Base-by-base conservation (phyloP, 2,329 filamentous ascomycete genomes). In the Diplodia intermedia region DNA sequence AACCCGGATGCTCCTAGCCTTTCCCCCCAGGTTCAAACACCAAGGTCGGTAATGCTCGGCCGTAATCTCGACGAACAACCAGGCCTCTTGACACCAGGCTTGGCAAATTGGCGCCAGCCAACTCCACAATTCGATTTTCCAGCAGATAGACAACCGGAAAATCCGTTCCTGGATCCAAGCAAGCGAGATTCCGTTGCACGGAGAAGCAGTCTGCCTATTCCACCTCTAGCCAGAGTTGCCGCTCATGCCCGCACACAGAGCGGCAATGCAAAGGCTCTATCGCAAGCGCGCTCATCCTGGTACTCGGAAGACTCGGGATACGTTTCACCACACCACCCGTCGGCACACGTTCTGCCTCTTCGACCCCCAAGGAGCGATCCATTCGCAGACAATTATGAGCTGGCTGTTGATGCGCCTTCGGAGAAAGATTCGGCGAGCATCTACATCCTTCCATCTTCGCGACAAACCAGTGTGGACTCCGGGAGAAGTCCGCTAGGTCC, bases 291-390 rank as follows among this genome's bases (percentile, higher is more conserved):
- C 29, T 63, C 60, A 7, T 63, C 60, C 2, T 63, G 60, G 60
- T 56, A 38, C 29, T 60, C 65, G 3, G 43, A 49, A 26, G 65
- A 66, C 31, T 66, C 65, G 20, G 65, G 65, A 54, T 66, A 66
- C 31, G 49, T 49, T n/a, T 66, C 53, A 29, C 65, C 65, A 7
- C 9, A 40, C 40, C 65, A 66, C 36, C 53, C 53, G 6, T 66
- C 65, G 6, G 53, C 65, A n/a, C n/a, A 50, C 20, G 36, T 66
- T 20, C 53, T 20, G 7, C 65, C 65, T 26, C 65, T 66, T n/a
- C 54, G 55, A 6, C 54, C 55, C 7, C 43, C 26, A 12, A 56
- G 31, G 20, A 63, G 47, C 40, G 49, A 63, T 20, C 60, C 60
- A 7, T 63, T 63, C n/a, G 23, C 4, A 1, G 40, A 63, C 31